These are phyloP conservation scores for Podila horticola DNA, from an alignment of 192 early-diverging fungal species.

Conservation along the genomic window DNA sequence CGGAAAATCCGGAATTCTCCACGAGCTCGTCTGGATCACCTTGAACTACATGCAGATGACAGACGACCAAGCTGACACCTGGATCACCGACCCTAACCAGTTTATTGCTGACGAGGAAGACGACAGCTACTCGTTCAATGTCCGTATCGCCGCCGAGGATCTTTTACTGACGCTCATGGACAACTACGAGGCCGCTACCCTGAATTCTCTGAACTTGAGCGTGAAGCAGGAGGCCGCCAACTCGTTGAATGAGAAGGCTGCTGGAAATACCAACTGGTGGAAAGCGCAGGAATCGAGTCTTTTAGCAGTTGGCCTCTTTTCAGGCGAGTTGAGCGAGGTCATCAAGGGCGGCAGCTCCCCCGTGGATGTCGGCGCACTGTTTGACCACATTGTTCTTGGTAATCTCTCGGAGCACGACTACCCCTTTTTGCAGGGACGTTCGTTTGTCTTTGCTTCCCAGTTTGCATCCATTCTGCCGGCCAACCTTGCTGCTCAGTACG, in stretches of 20 bases:
- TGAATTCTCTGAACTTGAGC: constrained; percentile 61
- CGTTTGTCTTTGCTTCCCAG: constrained; percentile 87
- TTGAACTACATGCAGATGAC: constrained; percentile 87
- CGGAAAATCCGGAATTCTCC: constrained; percentile 60
- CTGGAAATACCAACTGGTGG: constrained; percentile 68
- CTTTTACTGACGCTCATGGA: constrained; percentile 66
- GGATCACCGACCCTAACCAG: constrained; percentile 87
- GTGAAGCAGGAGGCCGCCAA: constrained; percentile 37
- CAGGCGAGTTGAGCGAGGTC: constrained; percentile 66
- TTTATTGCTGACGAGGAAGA: constrained; percentile 94
- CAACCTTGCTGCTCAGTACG: constrained; percentile 74
- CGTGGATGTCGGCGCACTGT: constrained; percentile 81
- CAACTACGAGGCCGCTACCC: constrained; percentile 59
- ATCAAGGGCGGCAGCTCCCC: constrained; percentile 54
- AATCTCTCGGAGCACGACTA: constrained; percentile 64
- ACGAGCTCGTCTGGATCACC: constrained; percentile 64
- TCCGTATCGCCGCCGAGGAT: constrained; percentile 86
- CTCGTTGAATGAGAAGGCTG: constrained; percentile 17
- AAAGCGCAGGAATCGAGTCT: constrained; percentile 87
- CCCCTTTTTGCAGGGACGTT: constrained; percentile 91
- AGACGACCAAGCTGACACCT: constrained; percentile 76
- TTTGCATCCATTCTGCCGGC: constrained; percentile 79
- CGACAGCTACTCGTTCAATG: constrained; percentile 86
- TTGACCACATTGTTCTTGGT: constrained; percentile 84
- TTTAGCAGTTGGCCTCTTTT: constrained; percentile 76